Evolutionary conservation across 116 monocot genomes (phyloP).

Genomic region (Papilionanthe hybrid): DNA sequence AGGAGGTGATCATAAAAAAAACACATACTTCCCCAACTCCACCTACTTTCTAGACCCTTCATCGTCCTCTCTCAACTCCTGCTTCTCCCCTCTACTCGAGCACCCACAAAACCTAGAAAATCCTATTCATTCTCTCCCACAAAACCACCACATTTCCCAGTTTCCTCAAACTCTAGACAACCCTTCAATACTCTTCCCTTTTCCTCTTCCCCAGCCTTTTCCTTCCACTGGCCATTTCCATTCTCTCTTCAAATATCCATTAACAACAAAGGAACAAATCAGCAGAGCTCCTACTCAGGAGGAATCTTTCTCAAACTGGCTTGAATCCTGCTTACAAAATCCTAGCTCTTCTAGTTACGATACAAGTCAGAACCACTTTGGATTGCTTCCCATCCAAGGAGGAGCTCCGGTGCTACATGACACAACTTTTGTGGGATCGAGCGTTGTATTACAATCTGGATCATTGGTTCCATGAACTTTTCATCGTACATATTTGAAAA

Average conservation of each 20-base stretch:
- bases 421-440: slow-evolving; percentile 12
- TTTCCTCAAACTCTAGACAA: slow-evolving; percentile 4
- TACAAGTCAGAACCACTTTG: neutral
- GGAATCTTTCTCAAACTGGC: slow-evolving; percentile 23
- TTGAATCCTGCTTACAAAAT: slow-evolving; percentile 34
- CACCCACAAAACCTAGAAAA: slow-evolving; percentile 42
- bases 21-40: slow-evolving; percentile 23
- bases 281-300: slow-evolving; percentile 1
- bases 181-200: neutral
- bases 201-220: neutral
- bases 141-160: slow-evolving; percentile 8
- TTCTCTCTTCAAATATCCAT: neutral
- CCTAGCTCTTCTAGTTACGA: slow-evolving; percentile 29
- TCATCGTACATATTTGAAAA: slow-evolving; percentile 1
- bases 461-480: slow-evolving; percentile 25
- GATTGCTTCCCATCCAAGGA: neutral
- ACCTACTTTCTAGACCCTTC: slow-evolving; percentile 20
- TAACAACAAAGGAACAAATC: neutral
- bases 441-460: slow-evolving; percentile 9
- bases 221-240: neutral
- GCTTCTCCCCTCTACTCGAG: slow-evolving; percentile 13
- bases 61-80: slow-evolving; percentile 4
- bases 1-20: slow-evolving; percentile 33
- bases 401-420: slow-evolving; percentile 13
- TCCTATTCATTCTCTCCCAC: slow-evolving; percentile 23